Conservation (phyloP, 345 rosid genomes). For the Litchi chinensis region DNA sequence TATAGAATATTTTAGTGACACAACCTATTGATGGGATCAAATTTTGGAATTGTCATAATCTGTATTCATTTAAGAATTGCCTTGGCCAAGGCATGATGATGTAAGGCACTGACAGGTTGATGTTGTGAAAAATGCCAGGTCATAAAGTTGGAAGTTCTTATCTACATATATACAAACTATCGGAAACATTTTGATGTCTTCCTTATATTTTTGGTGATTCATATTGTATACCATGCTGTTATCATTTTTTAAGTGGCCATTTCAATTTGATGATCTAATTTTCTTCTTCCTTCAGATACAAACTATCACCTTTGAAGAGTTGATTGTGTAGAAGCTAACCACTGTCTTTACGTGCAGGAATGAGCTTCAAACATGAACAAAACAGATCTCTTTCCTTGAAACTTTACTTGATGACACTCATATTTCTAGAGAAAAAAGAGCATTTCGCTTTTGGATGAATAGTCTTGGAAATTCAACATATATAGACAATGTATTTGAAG, state of each 20-base stretch:
- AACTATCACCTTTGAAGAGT: background rate
- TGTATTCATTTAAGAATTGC: too few species aligned
- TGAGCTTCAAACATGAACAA: conserved; percentile 82
- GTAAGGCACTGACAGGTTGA: background rate
- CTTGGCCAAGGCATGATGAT: too few species aligned
- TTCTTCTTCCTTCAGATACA: too few species aligned
- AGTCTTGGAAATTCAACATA: conserved; percentile 79
- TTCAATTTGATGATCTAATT: background rate
- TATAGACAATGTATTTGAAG: conserved; percentile 91
- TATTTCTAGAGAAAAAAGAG: conserved; percentile 90
- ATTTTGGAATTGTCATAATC: background rate
- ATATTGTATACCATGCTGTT: background rate
- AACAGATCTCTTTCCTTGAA: conserved; percentile 83
- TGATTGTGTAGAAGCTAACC: conserved; percentile 15
- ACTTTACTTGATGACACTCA: conserved; percentile 79
- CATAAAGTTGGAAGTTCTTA: background rate
- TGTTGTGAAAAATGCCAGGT: background rate
- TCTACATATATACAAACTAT: background rate
- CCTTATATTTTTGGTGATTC: too few species aligned
- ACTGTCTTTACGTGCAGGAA: conserved; percentile 55
- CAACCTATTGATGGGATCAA: background rate
- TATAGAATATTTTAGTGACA: background rate
- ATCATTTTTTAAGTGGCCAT: background rate
- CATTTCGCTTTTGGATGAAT: conserved; percentile 97
- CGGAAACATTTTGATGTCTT: too few species aligned